Conservation (phyloP, 495 filamentous ascomycete genomes). For the Astrothelium subdiscretum region DNA sequence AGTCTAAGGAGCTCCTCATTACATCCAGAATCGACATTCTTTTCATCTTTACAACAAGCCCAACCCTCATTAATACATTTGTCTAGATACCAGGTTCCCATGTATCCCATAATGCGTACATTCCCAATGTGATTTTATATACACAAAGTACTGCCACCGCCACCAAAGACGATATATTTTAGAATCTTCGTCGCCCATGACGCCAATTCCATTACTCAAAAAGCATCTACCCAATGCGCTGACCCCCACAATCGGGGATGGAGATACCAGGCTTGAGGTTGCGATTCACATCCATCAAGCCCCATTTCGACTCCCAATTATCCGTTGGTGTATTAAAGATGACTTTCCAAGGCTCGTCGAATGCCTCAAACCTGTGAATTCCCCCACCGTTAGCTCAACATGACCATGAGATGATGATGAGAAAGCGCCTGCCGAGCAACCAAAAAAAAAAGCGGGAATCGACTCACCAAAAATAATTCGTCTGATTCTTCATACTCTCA, state of each 20-base stretch:
- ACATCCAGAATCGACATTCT: not conserved
- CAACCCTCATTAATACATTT: not conserved
- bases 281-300: constrained; percentile 75
- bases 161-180: not conserved
- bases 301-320: constrained; percentile 95
- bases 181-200: not conserved
- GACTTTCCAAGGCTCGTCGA: constrained; percentile 92
- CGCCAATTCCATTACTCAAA: no score
- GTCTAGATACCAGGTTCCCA: not conserved
- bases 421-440: not conserved
- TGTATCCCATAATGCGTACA: not conserved
- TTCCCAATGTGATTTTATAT: not conserved
- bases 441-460: not conserved
- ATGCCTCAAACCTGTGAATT: constrained; percentile 36
- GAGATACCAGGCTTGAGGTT: constrained; percentile 75
- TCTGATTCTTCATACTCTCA: constrained; percentile 61
- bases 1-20: not conserved
- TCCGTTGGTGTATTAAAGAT: constrained; percentile 50
- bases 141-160: not conserved
- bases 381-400: not conserved
- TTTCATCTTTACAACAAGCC: not conserved
- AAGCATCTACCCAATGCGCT: constrained; percentile 44
- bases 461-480: constrained; percentile 79
- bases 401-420: not conserved
- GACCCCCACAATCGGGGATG: constrained; percentile 80